These are phyloP conservation scores for Grosmannia huntii DNA, from an alignment of 2,329 filamentous ascomycete genomes.

Conservation along the genomic window DNA sequence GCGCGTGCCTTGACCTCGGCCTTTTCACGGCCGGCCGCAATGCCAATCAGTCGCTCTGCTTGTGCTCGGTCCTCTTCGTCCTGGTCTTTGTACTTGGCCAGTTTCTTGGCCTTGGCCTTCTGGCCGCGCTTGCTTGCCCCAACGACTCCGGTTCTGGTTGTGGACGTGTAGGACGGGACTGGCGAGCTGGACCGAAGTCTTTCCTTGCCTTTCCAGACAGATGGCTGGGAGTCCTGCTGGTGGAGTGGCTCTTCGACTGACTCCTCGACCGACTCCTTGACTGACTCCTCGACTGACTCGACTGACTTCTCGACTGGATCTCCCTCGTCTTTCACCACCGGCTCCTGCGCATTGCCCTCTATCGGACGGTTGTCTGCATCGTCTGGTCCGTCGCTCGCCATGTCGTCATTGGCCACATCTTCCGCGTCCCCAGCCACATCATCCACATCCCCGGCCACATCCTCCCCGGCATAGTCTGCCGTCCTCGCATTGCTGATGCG, in stretches of 20 bases:
- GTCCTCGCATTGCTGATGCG: slow-evolving; percentile 74
- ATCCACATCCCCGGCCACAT: neutral
- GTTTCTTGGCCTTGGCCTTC: slow-evolving; percentile 72
- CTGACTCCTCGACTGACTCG: neutral
- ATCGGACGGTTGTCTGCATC: neutral
- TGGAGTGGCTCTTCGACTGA: slow-evolving; percentile 9
- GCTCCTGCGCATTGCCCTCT: neutral
- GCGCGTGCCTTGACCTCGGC: slow-evolving; percentile 55
- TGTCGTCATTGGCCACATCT: slow-evolving; percentile 1
- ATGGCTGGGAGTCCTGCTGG: slow-evolving; percentile 14
- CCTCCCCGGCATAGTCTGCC: slow-evolving; percentile 12
- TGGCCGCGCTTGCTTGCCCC: slow-evolving; percentile 52
- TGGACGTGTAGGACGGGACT: slow-evolving; percentile 12
- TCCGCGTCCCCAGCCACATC: slow-evolving; percentile 14
- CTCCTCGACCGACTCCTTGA: neutral
- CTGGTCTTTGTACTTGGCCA: slow-evolving; percentile 87
- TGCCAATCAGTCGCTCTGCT: slow-evolving; percentile 78
- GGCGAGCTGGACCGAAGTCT: slow-evolving; percentile 12
- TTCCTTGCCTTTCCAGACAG: slow-evolving; percentile 12
- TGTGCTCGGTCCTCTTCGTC: slow-evolving; percentile 84
- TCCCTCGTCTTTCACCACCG: neutral
- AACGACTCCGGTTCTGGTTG: slow-evolving; percentile 27
- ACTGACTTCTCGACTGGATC: neutral
- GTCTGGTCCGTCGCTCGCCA: slow-evolving; percentile 5
- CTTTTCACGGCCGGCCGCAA: slow-evolving; percentile 51